Conservation (phyloP, 2,329 filamentous ascomycete genomes). For the Monilinia aucupariae region DNA sequence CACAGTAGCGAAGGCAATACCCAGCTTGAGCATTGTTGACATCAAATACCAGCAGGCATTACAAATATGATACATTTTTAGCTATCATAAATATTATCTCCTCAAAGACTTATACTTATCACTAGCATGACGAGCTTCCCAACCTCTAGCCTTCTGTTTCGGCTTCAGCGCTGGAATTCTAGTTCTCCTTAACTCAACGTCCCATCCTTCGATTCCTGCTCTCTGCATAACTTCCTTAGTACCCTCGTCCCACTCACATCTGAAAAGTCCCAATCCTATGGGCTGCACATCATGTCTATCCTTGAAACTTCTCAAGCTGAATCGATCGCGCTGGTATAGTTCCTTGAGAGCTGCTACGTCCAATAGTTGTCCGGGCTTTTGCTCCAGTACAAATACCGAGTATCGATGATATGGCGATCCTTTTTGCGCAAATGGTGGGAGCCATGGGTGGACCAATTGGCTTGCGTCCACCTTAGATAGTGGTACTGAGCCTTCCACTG, state of each 20-base stretch:
- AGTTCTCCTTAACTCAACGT: slow-evolving; percentile 79
- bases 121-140: slow-evolving; percentile 61
- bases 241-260: slow-evolving; percentile 80
- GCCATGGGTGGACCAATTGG: slow-evolving; percentile 73
- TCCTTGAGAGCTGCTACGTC: slow-evolving; percentile 54
- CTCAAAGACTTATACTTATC: slow-evolving; percentile 54
- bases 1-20: neutral
- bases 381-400: slow-evolving; percentile 76
- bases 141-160: slow-evolving; percentile 55
- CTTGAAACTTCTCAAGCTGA: slow-evolving; percentile 70
- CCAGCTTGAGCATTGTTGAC: neutral
- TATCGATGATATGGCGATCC: slow-evolving; percentile 88
- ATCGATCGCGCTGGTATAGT: slow-evolving; percentile 56
- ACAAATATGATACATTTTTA: slow-evolving; percentile 19
- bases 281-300: slow-evolving; percentile 63
- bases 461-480: slow-evolving; percentile 55
- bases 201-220: slow-evolving; percentile 66
- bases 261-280: slow-evolving; percentile 83
- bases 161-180: slow-evolving; percentile 64
- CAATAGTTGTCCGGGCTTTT: slow-evolving; percentile 56
- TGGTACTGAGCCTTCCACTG: slow-evolving; percentile 56
- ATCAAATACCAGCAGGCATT: slow-evolving; percentile 1
- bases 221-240: slow-evolving; percentile 84
- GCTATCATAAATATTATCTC: slow-evolving; percentile 17
- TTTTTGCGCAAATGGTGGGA: slow-evolving; percentile 82